Base-by-base conservation (phyloP, 768 basidiomycete species). In the Mycena polygramma region DNA sequence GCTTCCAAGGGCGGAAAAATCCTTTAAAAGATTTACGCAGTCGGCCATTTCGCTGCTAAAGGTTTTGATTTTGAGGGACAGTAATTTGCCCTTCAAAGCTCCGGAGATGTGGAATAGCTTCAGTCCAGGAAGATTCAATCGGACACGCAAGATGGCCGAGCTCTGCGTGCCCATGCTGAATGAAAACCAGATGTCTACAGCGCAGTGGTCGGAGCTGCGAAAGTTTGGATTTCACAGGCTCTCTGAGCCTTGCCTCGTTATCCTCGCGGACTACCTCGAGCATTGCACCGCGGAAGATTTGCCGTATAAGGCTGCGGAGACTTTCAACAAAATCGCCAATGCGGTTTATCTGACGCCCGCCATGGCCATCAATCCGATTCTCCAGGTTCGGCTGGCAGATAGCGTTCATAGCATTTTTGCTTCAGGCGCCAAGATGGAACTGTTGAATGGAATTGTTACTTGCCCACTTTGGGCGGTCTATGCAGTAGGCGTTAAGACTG, bases 241-340 rank as follows among this genome's bases (percentile, higher is more conserved):
- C n/a, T 51, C 49, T 6, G 58, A 59, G 30, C 43, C 58, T 11
- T 4, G 2, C 30, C n/a, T 46, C 20, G 11, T 7, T 36, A 7
- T 60, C 24, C 6, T 60, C 7, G 59, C 59, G 1, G 59, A 60
- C n/a, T 60, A 35, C 30, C 59, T 60, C 2, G 59, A 60, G 11
- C 45, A 49, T 13, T 60, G 59, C n/a, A n/a, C n/a, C n/a, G n/a
- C 45, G 8, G 59, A 46, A 8, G 2, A 58, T 58, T 49, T 48
- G 35, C 59, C 59, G 2, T 61, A 61, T 7, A 61, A 61, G 19
- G 59, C 59, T 9, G 59, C 11, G 11, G 46, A 61, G 22, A 61
- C 59, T 35, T 7, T 61, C 10, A 9, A 14, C 24, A 36, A 36
- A 30, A 20, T 61, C 19, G 15, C 3, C 19, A 0, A n/a, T 20